Conservation (phyloP, 176 grass and related monocot species). For the Oryza coarctata region DNA sequence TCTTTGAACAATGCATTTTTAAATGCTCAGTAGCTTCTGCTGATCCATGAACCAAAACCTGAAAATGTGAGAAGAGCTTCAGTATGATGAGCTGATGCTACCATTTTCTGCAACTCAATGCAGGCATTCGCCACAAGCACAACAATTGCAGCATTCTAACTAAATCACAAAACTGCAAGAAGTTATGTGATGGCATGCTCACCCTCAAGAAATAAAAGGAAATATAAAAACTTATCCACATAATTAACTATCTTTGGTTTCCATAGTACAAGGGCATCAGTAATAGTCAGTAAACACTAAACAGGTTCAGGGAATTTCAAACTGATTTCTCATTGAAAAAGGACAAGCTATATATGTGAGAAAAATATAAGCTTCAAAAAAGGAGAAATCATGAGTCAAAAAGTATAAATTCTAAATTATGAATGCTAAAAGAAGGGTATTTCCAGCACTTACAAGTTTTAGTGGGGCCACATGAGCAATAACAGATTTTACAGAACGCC, state of each 20-base stretch:
- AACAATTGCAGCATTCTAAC: constrained; percentile 21
- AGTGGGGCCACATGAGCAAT: constrained; percentile 87
- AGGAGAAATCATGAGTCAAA: constrained; percentile 22
- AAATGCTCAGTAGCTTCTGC: constrained; percentile 97
- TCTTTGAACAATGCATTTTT: constrained; percentile 87
- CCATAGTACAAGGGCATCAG: constrained; percentile 5
- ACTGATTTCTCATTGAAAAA: constrained; percentile 2
- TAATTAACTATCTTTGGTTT: constrained; percentile 5
- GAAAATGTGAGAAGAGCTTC: constrained; percentile 14
- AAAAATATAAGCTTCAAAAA: not conserved
- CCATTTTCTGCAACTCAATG: not conserved
- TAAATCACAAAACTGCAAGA: constrained; percentile 22
- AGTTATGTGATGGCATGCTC: not conserved
- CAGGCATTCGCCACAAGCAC: constrained; percentile 15
- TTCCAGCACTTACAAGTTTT: constrained; percentile 72
- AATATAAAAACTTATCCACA: constrained; percentile 12
- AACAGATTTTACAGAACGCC: constrained; percentile 90
- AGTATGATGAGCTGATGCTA: constrained; percentile 24
- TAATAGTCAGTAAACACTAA: not conserved
- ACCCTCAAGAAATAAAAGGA: constrained; percentile 12
- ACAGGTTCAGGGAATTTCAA: constrained; percentile 7
- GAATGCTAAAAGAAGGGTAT: constrained; percentile 7
- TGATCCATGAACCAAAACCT: constrained; percentile 96
- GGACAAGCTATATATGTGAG: not conserved
- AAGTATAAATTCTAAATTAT: constrained; percentile 30